Evolutionary conservation across 495 filamentous ascomycete genomes (phyloP), one percentile per base, ranked within the genome.

Genomic region (Cudoniella acicularis): DNA sequence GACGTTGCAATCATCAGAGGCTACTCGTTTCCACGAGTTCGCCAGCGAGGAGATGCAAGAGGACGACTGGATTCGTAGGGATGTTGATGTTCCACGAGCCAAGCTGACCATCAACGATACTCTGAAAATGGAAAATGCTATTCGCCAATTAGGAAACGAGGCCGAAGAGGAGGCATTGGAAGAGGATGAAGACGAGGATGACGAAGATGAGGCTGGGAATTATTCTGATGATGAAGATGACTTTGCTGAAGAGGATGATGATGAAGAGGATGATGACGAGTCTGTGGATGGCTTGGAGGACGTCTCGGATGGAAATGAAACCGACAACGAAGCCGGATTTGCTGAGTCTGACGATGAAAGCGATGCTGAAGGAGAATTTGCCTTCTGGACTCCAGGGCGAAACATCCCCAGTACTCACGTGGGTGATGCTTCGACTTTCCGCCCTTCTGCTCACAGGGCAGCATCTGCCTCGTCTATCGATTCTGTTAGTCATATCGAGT

Each of bases 21-120:
- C 77, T 55, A 86, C 86, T 62, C 83, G 89, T 18, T 97, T 98
- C 70, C 91, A 97, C 69, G 94, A 96, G 65, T 97, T 98, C 72
- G 92, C 90, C 10, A 92, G 87, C 67, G 88, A 87, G 27, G 78
- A 87, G 56, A 82, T 85, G 25, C 82, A 88, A 61, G 87, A 92
- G 61, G 91, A 95, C 59, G 91, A 94, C 66, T 96, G 92, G 92
- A 86, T 89, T 22, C 83, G 79, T 41, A 83, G 86, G 56, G 79
- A 87, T 47, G 36, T 79, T 70, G 51, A 86, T 71, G 50, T 70
- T 21, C 77, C 86, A 59, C 75, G 79, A 49, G 77, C 80, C 27
- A 89, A 88, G 66, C 79, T 96, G 43, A 96, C 92, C 18, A 79
- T 98, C 61, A 85, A 85, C 64, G 95, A 98, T 70, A 94, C 92